Conservation (phyloP, 139 green algal genomes). For the Haematococcus lacustris region DNA sequence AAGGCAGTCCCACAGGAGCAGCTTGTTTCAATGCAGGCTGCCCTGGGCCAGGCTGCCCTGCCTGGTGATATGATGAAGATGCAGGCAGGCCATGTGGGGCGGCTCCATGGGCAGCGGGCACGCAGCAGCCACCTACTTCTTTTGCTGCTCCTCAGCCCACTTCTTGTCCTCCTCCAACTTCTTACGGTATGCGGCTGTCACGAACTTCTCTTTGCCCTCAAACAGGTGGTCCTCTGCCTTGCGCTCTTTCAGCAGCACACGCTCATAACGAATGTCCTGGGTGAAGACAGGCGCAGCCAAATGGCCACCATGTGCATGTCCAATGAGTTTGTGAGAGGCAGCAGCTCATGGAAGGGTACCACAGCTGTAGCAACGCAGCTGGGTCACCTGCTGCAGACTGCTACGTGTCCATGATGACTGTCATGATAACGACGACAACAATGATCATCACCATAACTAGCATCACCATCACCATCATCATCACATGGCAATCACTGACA, state of each 20-base stretch:
- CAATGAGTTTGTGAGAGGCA: neutral
- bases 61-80: too few species aligned
- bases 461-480: too few species aligned
- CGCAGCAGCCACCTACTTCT: conserved; percentile 26
- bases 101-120: too few species aligned
- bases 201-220: conserved; percentile 90
- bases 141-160: conserved; percentile 50
- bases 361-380: neutral
- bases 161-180: conserved; percentile 90
- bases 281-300: neutral
- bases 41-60: neutral
- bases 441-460: too few species aligned
- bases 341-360: neutral
- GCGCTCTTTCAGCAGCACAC: conserved; percentile 61
- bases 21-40: neutral
- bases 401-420: too few species aligned
- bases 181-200: conserved; percentile 85
- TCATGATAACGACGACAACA: too few species aligned
- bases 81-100: too few species aligned
- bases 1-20: neutral
- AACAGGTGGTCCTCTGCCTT: conserved; percentile 83
- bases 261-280: conserved; percentile 30
- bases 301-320: conserved; percentile 1
- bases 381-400: too few species aligned
- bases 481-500: too few species aligned